Conservation (phyloP, 2,329 filamentous ascomycete genomes). For the Trichophaea hybrida region DNA sequence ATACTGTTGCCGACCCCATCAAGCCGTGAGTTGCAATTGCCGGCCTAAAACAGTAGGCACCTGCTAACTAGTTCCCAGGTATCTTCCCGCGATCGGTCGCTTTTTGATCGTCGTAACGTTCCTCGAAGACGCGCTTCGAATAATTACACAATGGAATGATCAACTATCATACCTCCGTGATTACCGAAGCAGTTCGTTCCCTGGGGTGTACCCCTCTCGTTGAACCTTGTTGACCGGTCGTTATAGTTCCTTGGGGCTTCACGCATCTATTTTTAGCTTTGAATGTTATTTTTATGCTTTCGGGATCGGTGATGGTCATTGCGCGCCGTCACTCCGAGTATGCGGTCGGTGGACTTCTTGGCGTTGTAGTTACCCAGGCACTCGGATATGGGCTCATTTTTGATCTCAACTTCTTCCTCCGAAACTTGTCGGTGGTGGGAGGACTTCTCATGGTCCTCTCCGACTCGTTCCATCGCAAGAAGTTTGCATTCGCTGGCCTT, state of each 20-base stretch:
- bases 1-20: constrained; percentile 73
- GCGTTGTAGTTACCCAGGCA: constrained; percentile 81
- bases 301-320: constrained; percentile 76
- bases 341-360: constrained; percentile 78
- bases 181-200: constrained; percentile 72
- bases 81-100: constrained; percentile 85
- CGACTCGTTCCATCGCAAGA: constrained; percentile 96
- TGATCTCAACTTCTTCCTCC: constrained; percentile 98
- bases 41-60: not conserved
- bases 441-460: constrained; percentile 95
- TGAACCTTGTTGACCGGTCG: constrained; percentile 13
- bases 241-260: constrained; percentile 65
- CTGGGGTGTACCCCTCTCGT: not conserved
- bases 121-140: constrained; percentile 87
- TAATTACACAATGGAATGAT: constrained; percentile 93
- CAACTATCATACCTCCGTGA: constrained; percentile 86
- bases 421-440: constrained; percentile 93
- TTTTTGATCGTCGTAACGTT: constrained; percentile 98
- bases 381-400: constrained; percentile 96
- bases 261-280: constrained; percentile 84
- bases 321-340: constrained; percentile 83
- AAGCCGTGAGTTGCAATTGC: constrained; percentile 60
- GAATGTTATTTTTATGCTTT: constrained; percentile 79
- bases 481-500: constrained; percentile 86
- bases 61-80: constrained; percentile 41